These are phyloP conservation scores for Stachybotrys chlorohalonatus DNA, from an alignment of 2,329 filamentous ascomycete genomes.

Conservation along the genomic window DNA sequence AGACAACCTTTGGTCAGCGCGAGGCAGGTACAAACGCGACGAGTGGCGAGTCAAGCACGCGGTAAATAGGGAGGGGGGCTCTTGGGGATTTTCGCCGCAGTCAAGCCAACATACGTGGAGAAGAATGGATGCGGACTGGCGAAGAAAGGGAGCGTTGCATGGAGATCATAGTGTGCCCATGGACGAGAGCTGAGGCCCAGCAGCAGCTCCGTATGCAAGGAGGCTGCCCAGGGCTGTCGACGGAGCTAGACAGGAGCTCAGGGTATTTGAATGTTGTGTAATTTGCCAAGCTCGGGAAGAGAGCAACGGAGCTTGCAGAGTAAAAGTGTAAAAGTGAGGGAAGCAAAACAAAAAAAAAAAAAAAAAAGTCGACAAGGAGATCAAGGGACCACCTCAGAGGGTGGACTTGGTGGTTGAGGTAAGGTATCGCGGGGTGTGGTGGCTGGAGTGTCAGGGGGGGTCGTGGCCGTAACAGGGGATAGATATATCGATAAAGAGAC, in stretches of 20 bases:
- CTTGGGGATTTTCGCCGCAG: neutral
- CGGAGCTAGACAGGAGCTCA: too few species aligned
- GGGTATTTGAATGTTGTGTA: too few species aligned
- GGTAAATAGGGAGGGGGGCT: constrained; percentile 1
- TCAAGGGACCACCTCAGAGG: neutral
- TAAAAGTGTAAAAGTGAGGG: neutral
- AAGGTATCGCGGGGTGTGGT: neutral
- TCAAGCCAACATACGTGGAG: constrained; percentile 45
- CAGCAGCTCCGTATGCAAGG: neutral
- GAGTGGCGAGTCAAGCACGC: neutral
- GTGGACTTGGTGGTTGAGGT: neutral
- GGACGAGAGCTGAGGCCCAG: constrained; percentile 9
- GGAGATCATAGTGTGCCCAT: constrained; percentile 49
- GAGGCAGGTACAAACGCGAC: neutral
- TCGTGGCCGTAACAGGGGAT: neutral
- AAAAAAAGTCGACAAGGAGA: neutral
- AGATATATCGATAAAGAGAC: neutral
- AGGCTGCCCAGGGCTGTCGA: neutral
- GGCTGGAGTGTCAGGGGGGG: neutral
- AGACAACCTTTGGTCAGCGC: neutral
- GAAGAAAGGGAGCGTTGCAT: constrained; percentile 56
- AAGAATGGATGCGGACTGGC: constrained; percentile 47
- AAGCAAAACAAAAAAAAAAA: neutral
- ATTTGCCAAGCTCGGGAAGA: neutral
- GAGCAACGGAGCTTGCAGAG: neutral